phyloP scores from a whole-genome alignment of 2,329 filamentous ascomycete genomes.

The Pyricularia sp. region DNA sequence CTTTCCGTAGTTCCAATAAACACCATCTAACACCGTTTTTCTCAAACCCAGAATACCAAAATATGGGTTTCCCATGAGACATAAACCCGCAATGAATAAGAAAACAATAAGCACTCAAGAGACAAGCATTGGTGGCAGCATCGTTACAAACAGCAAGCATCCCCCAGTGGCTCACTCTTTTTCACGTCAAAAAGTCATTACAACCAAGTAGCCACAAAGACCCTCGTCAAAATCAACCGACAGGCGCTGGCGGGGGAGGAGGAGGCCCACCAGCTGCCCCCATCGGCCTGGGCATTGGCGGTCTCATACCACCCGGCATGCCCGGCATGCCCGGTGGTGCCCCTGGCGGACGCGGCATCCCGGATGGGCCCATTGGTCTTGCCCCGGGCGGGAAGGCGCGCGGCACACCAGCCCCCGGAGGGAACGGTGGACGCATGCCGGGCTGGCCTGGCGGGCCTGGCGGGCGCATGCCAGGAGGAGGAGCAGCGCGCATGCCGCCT shows the following conservation, averaged over 20 bases:
- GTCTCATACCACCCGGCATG: not conserved
- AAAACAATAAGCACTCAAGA: not conserved
- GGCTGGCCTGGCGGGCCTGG: not conserved
- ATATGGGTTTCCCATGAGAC: not conserved
- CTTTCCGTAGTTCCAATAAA: not conserved
- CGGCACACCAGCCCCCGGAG: not conserved
- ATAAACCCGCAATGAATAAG: not conserved
- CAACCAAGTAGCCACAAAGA: not conserved
- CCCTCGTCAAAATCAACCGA: not conserved
- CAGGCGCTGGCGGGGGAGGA: not conserved
- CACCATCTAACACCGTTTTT: not conserved
- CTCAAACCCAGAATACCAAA: not conserved
- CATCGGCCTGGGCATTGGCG: not conserved
- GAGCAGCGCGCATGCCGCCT: not conserved
- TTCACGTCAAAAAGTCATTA: not conserved
- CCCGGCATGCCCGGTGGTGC: not conserved
- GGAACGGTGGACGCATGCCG: not conserved
- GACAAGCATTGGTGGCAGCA: not conserved
- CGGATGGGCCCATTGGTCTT: not conserved
- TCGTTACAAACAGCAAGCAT: not conserved
- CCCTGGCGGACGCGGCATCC: not conserved
- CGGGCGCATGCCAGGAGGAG: not conserved
- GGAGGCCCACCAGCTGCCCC: not conserved
- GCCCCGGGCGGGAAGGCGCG: not conserved
- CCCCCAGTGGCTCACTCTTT: too few relatives aligned